Base-by-base conservation (phyloP, 495 filamentous ascomycete genomes). In the Venustampulla echinocandica region DNA sequence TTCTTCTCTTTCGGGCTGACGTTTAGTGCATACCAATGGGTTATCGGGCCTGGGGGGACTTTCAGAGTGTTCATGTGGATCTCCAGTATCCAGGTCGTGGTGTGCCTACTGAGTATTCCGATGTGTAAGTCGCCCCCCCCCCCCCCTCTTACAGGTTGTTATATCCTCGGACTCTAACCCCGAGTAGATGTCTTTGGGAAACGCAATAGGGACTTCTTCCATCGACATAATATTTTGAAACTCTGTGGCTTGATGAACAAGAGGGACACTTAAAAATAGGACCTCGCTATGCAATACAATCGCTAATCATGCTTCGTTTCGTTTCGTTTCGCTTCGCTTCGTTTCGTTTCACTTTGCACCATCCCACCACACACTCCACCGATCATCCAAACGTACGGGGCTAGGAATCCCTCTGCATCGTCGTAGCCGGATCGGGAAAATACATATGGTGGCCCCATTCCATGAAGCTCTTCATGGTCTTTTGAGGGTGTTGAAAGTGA, bases 1-100 rank as follows among this genome's bases (percentile, higher is more conserved):
- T 71, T 95, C 46, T 92, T 96, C 68, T 84, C 79, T 55, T 95
- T 94, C 53, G 83, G 76, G 4, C 67, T 96, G 27, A 95, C 90
- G 0, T 90, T 79, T 47, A 79, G 74, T 47, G 87, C 85, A 2
- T 94, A 85, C 53, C 64, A 87, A 22, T 95, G 90, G 90, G 64
- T 96, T 9, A 64, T 81, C 3, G 15, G 58, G 19, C n/a, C n/a
- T n/a, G 62, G 62, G 11, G 76, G 79, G 0, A 73, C 83, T 21
- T 73, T 69, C 49, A 69, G 69, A 10, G 73, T 76, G 0, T 93
- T 96, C 66, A 76, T 81, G 41, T 70, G 75, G 15, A 68, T 95
- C 39, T 82, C 75, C 10, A 83, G 80, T 42, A 76, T 90, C 11
- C 88, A 96, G 63, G 69, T 90, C 4, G 79, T 69, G 0, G 67